Conservation (phyloP, 2,329 filamentous ascomycete species). For the Cryphonectria radicalis region DNA sequence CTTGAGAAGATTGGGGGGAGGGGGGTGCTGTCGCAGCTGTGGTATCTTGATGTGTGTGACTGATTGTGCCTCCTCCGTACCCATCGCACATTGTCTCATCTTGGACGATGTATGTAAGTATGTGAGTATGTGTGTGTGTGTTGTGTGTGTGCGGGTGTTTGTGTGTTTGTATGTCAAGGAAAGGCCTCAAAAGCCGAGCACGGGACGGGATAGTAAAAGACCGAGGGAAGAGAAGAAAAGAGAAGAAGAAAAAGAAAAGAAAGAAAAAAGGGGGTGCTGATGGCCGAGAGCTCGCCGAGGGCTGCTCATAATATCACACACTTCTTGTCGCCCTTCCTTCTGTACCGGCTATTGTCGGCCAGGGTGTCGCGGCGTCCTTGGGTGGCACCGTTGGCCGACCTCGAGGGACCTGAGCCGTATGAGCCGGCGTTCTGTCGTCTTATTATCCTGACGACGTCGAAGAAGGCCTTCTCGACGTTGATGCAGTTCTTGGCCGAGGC, state of each 20-base stretch:
- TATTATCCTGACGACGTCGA: conserved; percentile 92
- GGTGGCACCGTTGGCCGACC: conserved; percentile 38
- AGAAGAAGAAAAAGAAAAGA: neutral
- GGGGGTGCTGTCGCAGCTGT: conserved; percentile 11
- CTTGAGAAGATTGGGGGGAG: neutral
- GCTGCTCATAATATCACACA: conserved; percentile 49
- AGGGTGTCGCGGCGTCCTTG: conserved; percentile 31
- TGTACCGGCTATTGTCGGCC: conserved; percentile 36
- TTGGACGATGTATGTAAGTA: neutral
- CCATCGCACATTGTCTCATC: neutral
- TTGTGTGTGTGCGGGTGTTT: neutral
- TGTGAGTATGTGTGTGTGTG: neutral
- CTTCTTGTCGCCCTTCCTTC: conserved; percentile 41
- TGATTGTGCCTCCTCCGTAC: neutral
- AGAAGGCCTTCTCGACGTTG: conserved; percentile 98
- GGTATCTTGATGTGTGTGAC: conserved; percentile 7
- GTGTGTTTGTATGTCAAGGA: neutral
- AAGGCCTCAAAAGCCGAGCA: neutral
- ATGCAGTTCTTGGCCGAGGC: conserved; percentile 97
- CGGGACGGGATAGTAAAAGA: neutral
- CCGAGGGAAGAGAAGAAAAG: neutral
- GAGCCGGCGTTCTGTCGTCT: conserved; percentile 75
- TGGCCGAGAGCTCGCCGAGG: neutral
- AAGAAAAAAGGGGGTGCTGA: neutral
- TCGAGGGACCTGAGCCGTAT: conserved; percentile 42